Percentiles rank a stretch among this genome's conserved stretches.
Evolutionary conservation across 305 asterid species (phyloP).

Genomic region (Galium porrigens): DNA sequence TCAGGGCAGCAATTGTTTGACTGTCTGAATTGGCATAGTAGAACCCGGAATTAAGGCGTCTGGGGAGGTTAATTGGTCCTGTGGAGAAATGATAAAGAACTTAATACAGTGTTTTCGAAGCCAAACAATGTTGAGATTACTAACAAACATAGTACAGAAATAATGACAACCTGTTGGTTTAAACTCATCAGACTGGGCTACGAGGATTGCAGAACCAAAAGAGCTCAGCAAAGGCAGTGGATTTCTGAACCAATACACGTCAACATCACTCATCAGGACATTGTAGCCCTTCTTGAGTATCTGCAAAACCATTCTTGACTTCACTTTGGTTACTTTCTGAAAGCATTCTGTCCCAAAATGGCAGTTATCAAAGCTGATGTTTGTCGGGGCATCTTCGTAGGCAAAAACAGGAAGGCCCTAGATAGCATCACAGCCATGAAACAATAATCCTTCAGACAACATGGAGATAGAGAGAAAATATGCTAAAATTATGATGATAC

Average conservation of each 20-base stretch:
- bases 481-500: neutral
- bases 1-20: constrained; percentile 46
- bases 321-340: constrained; percentile 79
- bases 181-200: constrained; percentile 82
- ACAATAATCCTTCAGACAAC: constrained; percentile 7
- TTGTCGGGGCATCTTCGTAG: constrained; percentile 41
- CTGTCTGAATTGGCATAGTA: constrained; percentile 63
- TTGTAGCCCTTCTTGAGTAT: constrained; percentile 66
- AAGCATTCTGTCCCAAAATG: constrained; percentile 92
- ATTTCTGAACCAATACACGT: constrained; percentile 53
- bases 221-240: constrained; percentile 60
- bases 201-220: constrained; percentile 63
- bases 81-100: constrained; percentile 23
- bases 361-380: constrained; percentile 73
- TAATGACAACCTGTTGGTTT: constrained; percentile 38
- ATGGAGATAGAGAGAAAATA: neutral
- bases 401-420: constrained; percentile 81
- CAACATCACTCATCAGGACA: constrained; percentile 41
- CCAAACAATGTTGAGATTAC: neutral
- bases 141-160: neutral
- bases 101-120: neutral
- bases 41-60: constrained; percentile 94
- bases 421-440: constrained; percentile 15
- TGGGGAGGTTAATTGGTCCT: constrained; percentile 84
- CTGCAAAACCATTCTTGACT: constrained; percentile 73